Conservation (phyloP, 2,329 filamentous ascomycete genomes). For the Celoporthe dispersa region DNA sequence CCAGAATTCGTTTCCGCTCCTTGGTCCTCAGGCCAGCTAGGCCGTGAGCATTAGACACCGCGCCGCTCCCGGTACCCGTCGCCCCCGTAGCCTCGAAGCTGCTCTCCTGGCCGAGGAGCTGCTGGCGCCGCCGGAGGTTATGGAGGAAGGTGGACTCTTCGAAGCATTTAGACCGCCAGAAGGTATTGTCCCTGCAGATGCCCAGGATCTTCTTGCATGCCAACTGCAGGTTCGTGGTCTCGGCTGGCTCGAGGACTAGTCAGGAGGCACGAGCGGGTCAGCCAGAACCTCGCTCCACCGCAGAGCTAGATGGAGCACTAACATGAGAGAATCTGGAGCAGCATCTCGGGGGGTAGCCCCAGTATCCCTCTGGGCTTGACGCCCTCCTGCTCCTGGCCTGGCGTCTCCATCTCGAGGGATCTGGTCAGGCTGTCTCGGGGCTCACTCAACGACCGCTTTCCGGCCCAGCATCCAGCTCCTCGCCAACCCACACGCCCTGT, state of each 20-base stretch:
- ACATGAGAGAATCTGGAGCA: conserved; percentile 67
- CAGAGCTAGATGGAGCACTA: conserved; percentile 38
- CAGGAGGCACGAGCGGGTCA: conserved; percentile 27
- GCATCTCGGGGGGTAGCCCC: conserved; percentile 65
- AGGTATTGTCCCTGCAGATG: conserved; percentile 72
- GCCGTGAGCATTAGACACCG: background rate
- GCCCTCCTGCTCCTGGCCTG: background rate
- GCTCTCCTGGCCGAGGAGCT: conserved; percentile 42
- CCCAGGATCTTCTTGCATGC: conserved; percentile 69
- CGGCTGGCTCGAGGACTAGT: conserved; percentile 66
- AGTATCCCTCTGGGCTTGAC: conserved; percentile 21
- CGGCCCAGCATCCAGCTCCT: background rate
- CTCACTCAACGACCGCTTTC: background rate
- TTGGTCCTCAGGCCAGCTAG: conserved; percentile 34
- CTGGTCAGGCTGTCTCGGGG: background rate
- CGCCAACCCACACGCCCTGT: background rate
- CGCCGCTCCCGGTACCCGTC: background rate
- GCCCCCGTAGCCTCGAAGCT: conserved; percentile 2
- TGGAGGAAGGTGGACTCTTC: conserved; percentile 69
- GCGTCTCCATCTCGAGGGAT: conserved; percentile 11
- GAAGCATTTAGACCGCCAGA: conserved; percentile 81
- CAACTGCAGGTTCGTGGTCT: conserved; percentile 71
- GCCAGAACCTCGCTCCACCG: conserved; percentile 6
- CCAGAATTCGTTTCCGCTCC: conserved; percentile 62
- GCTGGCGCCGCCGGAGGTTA: conserved; percentile 58